Conservation (phyloP, 345 rosid genomes). For the Corymbia maculata region DNA sequence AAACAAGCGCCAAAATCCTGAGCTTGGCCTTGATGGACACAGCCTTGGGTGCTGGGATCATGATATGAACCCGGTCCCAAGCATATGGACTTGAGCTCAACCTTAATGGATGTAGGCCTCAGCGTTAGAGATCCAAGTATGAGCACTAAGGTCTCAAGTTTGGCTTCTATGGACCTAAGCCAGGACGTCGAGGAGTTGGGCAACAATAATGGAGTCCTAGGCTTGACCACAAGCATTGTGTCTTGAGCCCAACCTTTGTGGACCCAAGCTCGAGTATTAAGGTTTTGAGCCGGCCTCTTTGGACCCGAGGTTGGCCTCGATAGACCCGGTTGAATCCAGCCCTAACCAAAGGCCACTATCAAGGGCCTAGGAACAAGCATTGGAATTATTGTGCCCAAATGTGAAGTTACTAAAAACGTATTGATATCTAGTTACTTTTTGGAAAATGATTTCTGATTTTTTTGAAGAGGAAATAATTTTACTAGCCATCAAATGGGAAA, state of each 20-base stretch:
- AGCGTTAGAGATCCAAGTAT: no score
- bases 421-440: not conserved
- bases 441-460: no score
- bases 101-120: accelerated
- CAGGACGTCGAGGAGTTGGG: accelerated
- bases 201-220: accelerated
- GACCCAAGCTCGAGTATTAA: accelerated
- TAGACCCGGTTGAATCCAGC: not conserved
- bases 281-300: not conserved
- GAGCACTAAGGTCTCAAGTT: not conserved
- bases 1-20: not conserved
- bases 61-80: not conserved
- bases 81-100: no score
- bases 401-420: not conserved
- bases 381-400: not conserved
- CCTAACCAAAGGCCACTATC: not conserved
- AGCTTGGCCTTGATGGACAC: not conserved
- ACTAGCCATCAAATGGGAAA: not conserved
- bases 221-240: accelerated
- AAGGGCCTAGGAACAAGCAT: not conserved
- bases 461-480: not conserved
- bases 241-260: not conserved
- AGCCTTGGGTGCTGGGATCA: not conserved
- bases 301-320: accelerated
- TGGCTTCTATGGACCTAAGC: not conserved